Percentiles rank a stretch among this genome's conserved stretches.
phyloP scores from a whole-genome alignment of 2,329 filamentous ascomycete genomes.

The Erysiphe pisi region DNA sequence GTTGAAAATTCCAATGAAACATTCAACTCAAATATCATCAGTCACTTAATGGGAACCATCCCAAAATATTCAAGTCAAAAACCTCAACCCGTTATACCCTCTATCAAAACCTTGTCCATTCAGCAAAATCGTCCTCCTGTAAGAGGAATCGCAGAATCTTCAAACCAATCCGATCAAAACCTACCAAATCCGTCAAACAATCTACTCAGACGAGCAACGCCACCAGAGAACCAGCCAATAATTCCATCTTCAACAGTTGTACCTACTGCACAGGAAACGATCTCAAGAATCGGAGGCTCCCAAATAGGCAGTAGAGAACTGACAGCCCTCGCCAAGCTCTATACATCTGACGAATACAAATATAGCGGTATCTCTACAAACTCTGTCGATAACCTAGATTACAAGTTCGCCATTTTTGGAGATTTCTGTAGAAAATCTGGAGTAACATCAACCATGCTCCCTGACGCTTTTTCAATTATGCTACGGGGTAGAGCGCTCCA shows the following conservation, averaged over 20 bases:
- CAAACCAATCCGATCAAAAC: too few species aligned
- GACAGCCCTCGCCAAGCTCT: background rate
- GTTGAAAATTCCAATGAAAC: constrained; percentile 24
- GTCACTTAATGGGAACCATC: too few species aligned
- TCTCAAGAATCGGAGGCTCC: background rate
- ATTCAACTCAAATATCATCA: background rate
- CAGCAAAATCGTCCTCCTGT: too few species aligned
- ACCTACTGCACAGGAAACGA: background rate
- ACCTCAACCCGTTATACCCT: too few species aligned
- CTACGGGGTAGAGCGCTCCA: background rate
- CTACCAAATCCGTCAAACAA: too few species aligned
- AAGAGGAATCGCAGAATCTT: too few species aligned
- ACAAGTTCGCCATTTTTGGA: background rate
- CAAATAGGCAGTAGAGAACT: background rate
- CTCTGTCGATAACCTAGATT: background rate
- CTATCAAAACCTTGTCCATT: too few species aligned
- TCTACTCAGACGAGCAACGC: too few species aligned
- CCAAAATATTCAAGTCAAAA: too few species aligned
- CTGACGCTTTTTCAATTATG: constrained; percentile 3
- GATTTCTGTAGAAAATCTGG: too few species aligned
- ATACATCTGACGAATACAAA: background rate
- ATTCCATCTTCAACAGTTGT: too few species aligned
- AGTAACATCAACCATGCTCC: background rate
- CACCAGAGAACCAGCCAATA: too few species aligned
- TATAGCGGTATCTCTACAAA: background rate